Evolutionary conservation across 768 basidiomycete genomes (phyloP), one percentile per base, ranked within the genome.

Genomic region (Auricularia heimuer): DNA sequence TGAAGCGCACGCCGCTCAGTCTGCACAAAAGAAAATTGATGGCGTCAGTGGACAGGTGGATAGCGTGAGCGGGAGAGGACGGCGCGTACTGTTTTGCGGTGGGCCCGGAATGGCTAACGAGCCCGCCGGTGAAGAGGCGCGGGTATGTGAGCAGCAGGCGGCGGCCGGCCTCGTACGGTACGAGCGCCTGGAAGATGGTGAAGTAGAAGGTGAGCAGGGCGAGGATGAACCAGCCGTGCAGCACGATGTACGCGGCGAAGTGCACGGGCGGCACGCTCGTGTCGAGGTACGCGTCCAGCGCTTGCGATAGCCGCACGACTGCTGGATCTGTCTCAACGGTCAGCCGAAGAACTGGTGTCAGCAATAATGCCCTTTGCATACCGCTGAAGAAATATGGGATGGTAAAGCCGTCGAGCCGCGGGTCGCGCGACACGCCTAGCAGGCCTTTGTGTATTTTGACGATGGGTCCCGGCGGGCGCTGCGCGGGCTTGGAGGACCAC

Each of bases 371-470:
- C 29, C 29, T 29, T 29, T 29, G 29, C 29, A 29, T 29, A 63
- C 62, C 65, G 35, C 61, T 58, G 45, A 66, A 66, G 60, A 66
- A 66, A 33, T 66, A 64, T 12, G 63, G 66, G 33, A 66, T 61
- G 14, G 62, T 51, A 39, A 54, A 66, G 18, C 63, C 66, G 47
- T 39, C 36, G 54, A 58, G 18, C 36, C 56, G 56, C 34, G 14
- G n/a, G 51, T 64, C 35, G 34, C 24, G 63, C 24, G 29, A 33
- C 33, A 64, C 54, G 34, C 54, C 58, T 21, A 58, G 6, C 18
- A 36, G 37, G 39, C 51, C 39, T 4, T 35, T 29, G 34, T 35
- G 18, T 6, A 60, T 4, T 21, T 29, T 21, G 7, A 60, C 24
- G 7, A 34, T 14, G 11, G 56, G 56, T 7, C 56, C 56, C 11